Evolutionary conservation across 2,329 filamentous ascomycete genomes (phyloP).

Genomic region (Colletotrichum chrysophilum): DNA sequence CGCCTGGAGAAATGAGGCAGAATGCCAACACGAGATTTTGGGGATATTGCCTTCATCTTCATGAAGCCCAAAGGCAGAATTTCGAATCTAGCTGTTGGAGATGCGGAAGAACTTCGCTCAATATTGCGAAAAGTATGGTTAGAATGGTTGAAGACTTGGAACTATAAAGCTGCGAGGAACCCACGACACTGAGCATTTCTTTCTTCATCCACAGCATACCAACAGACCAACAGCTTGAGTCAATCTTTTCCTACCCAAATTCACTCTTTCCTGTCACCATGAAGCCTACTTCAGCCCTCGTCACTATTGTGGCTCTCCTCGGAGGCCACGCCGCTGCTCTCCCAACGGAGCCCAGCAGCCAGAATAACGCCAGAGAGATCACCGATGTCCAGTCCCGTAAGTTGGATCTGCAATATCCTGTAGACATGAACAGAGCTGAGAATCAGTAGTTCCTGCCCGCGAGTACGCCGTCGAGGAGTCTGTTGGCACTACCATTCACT

Average conservation of each 20-base stretch:
- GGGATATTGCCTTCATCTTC: background rate
- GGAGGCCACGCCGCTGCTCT: background rate
- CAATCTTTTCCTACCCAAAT: background rate
- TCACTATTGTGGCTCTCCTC: background rate
- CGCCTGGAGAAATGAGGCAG: background rate
- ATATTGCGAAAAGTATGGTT: too few relatives aligned
- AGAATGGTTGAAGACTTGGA: too few relatives aligned
- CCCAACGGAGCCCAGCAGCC: fast-evolving
- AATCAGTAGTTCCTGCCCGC: background rate
- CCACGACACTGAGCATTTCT: background rate
- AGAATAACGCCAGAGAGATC: background rate
- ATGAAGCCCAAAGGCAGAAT: background rate
- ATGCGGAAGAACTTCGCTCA: too few relatives aligned
- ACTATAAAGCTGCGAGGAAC: background rate
- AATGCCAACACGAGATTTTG: background rate
- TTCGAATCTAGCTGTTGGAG: background rate
- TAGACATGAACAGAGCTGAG: fast-evolving
- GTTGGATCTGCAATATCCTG: background rate
- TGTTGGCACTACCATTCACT: background rate
- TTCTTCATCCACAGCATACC: background rate
- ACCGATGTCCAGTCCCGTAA: background rate
- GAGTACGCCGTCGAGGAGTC: background rate
- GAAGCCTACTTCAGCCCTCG: background rate
- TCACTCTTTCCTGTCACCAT: background rate
- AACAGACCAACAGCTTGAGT: background rate